Conservation (phyloP, 129 eudicot species). For the Cynara cardunculus region DNA sequence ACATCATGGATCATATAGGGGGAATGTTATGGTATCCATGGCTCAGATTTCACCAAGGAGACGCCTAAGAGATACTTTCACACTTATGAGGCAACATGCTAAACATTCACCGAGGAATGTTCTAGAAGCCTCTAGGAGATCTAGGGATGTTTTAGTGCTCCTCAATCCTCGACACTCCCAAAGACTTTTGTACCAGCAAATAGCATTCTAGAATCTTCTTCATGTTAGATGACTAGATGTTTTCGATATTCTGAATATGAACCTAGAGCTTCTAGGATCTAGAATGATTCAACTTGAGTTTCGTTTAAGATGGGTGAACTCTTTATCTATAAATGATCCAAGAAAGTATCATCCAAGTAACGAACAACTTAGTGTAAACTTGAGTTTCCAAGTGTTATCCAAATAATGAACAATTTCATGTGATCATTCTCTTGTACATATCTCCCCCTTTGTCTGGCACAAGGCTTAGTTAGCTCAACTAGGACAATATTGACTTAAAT, state of each 20-base stretch:
- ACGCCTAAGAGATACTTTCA: no score
- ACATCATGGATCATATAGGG: no score
- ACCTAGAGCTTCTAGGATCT: background rate
- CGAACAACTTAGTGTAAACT: background rate
- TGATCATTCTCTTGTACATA: background rate
- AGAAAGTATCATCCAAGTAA: background rate
- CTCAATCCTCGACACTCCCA: background rate
- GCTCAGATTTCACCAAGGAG: no score
- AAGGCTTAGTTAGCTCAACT: background rate
- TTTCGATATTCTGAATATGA: background rate
- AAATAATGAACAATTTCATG: background rate
- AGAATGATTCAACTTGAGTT: background rate
- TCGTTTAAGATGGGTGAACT: background rate
- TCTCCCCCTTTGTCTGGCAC: background rate
- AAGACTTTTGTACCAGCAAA: background rate
- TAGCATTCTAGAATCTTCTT: background rate
- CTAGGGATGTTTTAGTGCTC: background rate
- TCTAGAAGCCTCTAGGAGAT: background rate
- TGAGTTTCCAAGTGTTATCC: background rate
- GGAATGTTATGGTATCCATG: no score
- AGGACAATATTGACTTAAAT: background rate
- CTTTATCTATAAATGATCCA: background rate
- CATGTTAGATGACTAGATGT: background rate
- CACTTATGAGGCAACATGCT: no score
- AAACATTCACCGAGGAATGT: background rate